These are phyloP conservation scores for Lathyrus sativus DNA, from an alignment of 306 rosid species.

Conservation along the genomic window DNA sequence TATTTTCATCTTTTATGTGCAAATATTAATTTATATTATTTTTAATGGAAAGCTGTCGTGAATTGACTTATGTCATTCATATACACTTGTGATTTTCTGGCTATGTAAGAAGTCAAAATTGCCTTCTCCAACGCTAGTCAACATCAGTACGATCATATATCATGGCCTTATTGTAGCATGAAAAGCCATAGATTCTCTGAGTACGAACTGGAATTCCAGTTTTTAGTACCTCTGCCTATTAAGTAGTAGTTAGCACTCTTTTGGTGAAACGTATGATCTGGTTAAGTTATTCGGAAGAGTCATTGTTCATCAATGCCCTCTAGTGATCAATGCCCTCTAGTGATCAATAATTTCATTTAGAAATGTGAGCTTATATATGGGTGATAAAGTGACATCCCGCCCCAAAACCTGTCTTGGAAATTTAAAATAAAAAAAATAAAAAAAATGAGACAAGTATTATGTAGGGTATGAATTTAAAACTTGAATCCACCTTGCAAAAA, in stretches of 20 bases:
- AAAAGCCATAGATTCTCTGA: constrained; percentile 26
- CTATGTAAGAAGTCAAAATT: constrained; percentile 15
- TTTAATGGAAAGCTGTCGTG: constrained; percentile 6
- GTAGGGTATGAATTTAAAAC: no score
- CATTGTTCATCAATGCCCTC: not conserved
- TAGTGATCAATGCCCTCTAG: not conserved
- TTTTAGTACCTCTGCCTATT: constrained; percentile 13
- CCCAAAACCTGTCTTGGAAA: no score
- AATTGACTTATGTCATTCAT: not conserved
- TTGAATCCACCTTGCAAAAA: no score
- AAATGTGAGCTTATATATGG: no score
- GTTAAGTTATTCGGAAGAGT: not conserved
- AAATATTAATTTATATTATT: not conserved
- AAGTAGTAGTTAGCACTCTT: constrained; percentile 2
- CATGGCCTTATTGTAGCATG: constrained; percentile 4
- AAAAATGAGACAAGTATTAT: no score
- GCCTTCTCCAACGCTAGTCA: constrained; percentile 18
- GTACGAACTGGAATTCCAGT: constrained; percentile 10
- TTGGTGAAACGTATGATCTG: constrained; percentile 11
- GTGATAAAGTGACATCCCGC: no score
- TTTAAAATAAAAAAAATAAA: no score
- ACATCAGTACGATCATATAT: constrained; percentile 1
- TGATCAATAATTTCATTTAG: not conserved
- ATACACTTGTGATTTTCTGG: not conserved
- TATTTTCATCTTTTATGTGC: not conserved